Evolutionary conservation across 164 flowering plant species (phyloP).

Genomic region (Pachysandra terminalis): DNA sequence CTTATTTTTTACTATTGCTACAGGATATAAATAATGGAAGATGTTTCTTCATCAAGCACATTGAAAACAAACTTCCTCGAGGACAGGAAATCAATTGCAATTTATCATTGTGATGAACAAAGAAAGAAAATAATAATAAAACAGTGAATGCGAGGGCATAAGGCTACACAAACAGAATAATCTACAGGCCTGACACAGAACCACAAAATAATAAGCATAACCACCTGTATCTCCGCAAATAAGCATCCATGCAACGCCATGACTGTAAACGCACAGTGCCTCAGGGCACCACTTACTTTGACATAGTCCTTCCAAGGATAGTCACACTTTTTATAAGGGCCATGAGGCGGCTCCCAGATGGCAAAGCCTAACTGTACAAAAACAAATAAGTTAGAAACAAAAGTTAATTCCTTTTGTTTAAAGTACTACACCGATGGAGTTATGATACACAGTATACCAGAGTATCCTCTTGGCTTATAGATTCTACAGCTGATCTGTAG

Average conservation of each 20-base stretch:
- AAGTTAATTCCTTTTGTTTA: not conserved
- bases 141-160: too few species aligned
- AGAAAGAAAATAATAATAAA: too few species aligned
- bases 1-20: too few species aligned
- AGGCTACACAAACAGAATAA: not conserved
- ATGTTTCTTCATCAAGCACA: too few species aligned
- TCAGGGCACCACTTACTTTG: slow-evolving; percentile 71
- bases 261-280: slow-evolving; percentile 92
- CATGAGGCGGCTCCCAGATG: slow-evolving; percentile 94
- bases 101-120: too few species aligned
- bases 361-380: slow-evolving; percentile 68
- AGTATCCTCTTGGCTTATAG: slow-evolving; percentile 68
- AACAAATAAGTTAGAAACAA: not conserved
- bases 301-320: slow-evolving; percentile 87
- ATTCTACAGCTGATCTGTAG: slow-evolving; percentile 74
- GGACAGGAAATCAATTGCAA: too few species aligned
- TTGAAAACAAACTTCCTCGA: too few species aligned
- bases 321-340: slow-evolving; percentile 54
- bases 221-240: slow-evolving; percentile 93
- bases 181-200: not conserved
- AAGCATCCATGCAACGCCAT: slow-evolving; percentile 96
- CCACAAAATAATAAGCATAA: slow-evolving; percentile 10
- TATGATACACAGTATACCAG: slow-evolving; percentile 33
- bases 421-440: not conserved
- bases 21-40: too few species aligned